These are phyloP conservation scores for Thuja plicata DNA, from an alignment of 83 land plant species.

Conservation along the genomic window DNA sequence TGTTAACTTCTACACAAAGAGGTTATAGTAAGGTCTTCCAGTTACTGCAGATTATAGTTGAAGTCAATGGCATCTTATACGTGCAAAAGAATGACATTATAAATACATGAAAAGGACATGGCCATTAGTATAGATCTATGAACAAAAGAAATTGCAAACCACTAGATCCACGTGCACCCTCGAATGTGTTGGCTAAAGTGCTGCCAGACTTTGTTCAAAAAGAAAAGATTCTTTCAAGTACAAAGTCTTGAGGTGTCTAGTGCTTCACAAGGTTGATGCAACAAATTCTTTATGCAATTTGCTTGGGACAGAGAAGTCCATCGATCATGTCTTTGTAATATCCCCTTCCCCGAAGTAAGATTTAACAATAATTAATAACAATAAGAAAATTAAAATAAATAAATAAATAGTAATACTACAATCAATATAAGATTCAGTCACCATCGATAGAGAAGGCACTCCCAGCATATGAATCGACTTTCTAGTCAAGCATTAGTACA, in stretches of 20 bases:
- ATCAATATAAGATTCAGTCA: no score
- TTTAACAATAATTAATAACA: no score
- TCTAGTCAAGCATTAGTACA: no score
- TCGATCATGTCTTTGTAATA: background rate
- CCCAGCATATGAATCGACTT: no score
- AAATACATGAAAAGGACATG: background rate
- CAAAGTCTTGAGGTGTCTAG: background rate
- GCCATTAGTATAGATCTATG: background rate
- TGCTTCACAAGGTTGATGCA: background rate
- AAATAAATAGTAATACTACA: no score
- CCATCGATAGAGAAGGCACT: no score
- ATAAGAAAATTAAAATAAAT: no score
- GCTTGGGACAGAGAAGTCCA: background rate
- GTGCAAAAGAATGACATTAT: background rate
- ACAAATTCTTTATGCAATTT: background rate
- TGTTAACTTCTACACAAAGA: constrained; percentile 1
- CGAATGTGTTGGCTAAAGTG: background rate
- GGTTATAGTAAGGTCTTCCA: background rate
- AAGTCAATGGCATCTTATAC: background rate
- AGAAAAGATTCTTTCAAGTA: background rate
- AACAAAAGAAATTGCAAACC: background rate
- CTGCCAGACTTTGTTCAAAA: background rate
- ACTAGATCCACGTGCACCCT: background rate
- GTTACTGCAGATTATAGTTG: background rate
- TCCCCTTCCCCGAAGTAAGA: no score